These are phyloP conservation scores for Dillenia turbinata DNA, from an alignment of 164 flowering plant genomes.

Conservation along the genomic window DNA sequence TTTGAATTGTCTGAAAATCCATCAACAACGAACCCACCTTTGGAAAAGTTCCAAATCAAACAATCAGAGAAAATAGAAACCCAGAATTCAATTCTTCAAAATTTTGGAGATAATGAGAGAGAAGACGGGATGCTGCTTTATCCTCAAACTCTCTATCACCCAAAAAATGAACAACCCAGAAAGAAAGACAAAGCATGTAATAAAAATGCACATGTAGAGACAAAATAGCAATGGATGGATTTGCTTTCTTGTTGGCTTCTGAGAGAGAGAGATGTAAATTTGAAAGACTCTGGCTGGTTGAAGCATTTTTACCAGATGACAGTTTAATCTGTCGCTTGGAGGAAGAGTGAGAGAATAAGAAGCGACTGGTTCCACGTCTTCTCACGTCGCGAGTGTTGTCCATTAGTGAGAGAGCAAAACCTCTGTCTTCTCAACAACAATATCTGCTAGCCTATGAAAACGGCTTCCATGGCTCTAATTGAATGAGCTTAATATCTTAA, in stretches of 20 bases:
- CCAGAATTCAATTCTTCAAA: neutral
- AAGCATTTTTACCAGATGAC: slow-evolving; percentile 28
- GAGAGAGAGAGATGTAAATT: slow-evolving; percentile 7
- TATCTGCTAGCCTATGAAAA: slow-evolving; percentile 11
- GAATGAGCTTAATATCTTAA: slow-evolving; percentile 9
- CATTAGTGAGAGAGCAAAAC: slow-evolving; percentile 23
- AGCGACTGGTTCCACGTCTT: slow-evolving; percentile 29
- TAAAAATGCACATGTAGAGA: slow-evolving; percentile 21
- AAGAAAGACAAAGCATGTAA: slow-evolving; percentile 6
- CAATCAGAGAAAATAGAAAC: neutral
- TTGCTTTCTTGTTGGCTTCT: slow-evolving; percentile 5
- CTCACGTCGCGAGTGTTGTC: slow-evolving; percentile 42
- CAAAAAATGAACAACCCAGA: too few species aligned
- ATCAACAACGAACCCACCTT: slow-evolving; percentile 14
- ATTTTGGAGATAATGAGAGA: neutral
- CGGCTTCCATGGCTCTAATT: slow-evolving; percentile 9
- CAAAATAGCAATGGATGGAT: slow-evolving; percentile 9
- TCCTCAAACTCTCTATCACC: slow-evolving; percentile 12
- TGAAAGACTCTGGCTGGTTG: slow-evolving; percentile 12
- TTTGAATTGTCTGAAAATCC: slow-evolving; percentile 25
- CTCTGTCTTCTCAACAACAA: too few species aligned
- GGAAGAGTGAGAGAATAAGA: slow-evolving; percentile 7
- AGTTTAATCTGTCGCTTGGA: slow-evolving; percentile 18
- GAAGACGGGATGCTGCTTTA: slow-evolving; percentile 15
- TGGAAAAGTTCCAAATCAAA: slow-evolving; percentile 10